A percentile compares a stretch with the other conserved stretches of the same genome.
These are phyloP conservation scores for Corchorus olitorius DNA, from an alignment of 345 rosid genomes.

Conservation along the genomic window DNA sequence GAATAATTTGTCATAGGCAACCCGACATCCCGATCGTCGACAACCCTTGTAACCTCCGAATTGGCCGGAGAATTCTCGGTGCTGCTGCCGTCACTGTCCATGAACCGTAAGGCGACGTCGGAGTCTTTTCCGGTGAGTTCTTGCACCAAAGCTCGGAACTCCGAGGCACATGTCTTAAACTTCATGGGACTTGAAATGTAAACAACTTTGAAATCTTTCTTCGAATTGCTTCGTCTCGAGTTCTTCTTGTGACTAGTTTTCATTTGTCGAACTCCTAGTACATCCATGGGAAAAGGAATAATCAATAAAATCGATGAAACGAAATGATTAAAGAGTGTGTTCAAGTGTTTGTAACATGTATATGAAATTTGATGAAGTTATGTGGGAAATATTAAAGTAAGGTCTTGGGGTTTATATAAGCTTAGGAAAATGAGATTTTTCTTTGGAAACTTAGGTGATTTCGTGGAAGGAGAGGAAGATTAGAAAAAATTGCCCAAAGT, in stretches of 20 bases:
- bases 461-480: slow-evolving; percentile 37
- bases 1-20: background rate
- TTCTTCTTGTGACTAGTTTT: slow-evolving; percentile 17
- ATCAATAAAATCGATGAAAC: too few relatives aligned
- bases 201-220: slow-evolving; percentile 63
- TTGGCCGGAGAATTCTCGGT: slow-evolving; percentile 1
- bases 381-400: background rate
- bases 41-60: slow-evolving; percentile 18
- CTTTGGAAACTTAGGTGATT: slow-evolving; percentile 9
- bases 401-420: slow-evolving; percentile 16
- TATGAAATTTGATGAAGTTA: background rate
- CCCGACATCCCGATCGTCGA: slow-evolving; percentile 23
- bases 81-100: slow-evolving; percentile 25
- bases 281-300: slow-evolving; percentile 27
- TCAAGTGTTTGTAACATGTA: background rate
- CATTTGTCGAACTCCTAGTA: slow-evolving; percentile 27
- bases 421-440: background rate
- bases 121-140: slow-evolving; percentile 89
- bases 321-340: background rate
- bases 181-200: slow-evolving; percentile 85
- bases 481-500: background rate
- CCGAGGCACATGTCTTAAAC: slow-evolving; percentile 66
- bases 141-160: slow-evolving; percentile 80
- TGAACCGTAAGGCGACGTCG: slow-evolving; percentile 39
- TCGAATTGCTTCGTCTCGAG: slow-evolving; percentile 2